Conservation (phyloP, 1,284 basidiomycete genomes). For the Cutaneotrichosporon cavernicola region DNA sequence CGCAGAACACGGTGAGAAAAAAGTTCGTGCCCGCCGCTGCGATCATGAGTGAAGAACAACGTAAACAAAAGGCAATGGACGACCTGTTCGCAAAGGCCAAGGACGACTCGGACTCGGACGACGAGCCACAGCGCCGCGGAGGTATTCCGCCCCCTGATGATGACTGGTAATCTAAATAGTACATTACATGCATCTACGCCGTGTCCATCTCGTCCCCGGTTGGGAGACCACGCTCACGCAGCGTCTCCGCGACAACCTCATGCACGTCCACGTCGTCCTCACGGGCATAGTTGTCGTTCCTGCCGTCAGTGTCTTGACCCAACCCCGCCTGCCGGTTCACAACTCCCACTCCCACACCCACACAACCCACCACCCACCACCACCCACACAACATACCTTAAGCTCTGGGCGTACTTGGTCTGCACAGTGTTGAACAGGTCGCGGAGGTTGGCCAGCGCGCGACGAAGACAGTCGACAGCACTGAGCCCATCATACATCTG, state of each 20-base stretch:
- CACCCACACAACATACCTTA: slow-evolving; percentile 50
- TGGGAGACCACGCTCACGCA: slow-evolving; percentile 36
- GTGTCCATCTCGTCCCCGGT: slow-evolving; percentile 33
- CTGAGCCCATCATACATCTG: slow-evolving; percentile 94
- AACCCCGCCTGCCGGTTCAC: too few species aligned
- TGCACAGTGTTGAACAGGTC: slow-evolving; percentile 68
- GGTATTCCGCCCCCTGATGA: slow-evolving; percentile 47
- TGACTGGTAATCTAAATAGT: slow-evolving; percentile 29
- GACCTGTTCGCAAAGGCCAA: slow-evolving; percentile 48
- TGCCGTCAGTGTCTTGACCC: slow-evolving; percentile 18
- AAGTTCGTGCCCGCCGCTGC: slow-evolving; percentile 48
- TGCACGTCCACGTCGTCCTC: slow-evolving; percentile 51
- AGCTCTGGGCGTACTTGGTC: slow-evolving; percentile 63
- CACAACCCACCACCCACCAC: too few species aligned
- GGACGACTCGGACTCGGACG: slow-evolving; percentile 42
- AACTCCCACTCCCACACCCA: background rate
- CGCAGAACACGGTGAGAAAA: slow-evolving; percentile 29
- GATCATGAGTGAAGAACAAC: slow-evolving; percentile 46
- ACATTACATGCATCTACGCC: slow-evolving; percentile 11
- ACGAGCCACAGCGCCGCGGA: slow-evolving; percentile 14
- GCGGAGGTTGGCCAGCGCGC: slow-evolving; percentile 72
- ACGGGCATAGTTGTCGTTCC: slow-evolving; percentile 42
- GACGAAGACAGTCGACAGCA: slow-evolving; percentile 71
- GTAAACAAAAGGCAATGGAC: slow-evolving; percentile 49
- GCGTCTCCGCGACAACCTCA: slow-evolving; percentile 42